Base-by-base conservation (phyloP, 257 asterid genomes). In the Capsicum rhomboideum region DNA sequence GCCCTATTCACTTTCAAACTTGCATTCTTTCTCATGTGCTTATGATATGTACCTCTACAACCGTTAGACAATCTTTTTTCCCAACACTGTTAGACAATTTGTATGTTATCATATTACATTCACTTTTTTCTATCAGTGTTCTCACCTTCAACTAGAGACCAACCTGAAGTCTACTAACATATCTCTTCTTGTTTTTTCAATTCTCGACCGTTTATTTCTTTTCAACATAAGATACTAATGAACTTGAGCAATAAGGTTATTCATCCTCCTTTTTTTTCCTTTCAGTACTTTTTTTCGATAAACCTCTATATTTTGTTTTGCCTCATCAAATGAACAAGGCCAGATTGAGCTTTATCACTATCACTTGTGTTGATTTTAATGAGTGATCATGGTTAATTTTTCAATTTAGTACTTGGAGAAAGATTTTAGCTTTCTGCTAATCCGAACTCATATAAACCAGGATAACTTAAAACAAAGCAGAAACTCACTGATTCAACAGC, bases 401-500 rank as follows among this genome's bases (percentile, higher is more conserved):
- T 68, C 4, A 37, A 17, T 8, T 68, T 34, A 16, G 77, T 68
- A 17, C 8, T 34, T 34, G 0, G 28, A 68, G 50, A 85, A 52
- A 26, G 69, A 63, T 61, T 58, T 16, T 75, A n/a, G 0, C 44
- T 49, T 26, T 75, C 81, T 75, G 58, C 40, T 21, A 21, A 53
- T 58, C 28, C 74, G 59, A 50, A 29, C 20, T 18, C 82, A 79
- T 42, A 78, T 42, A 75, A 80, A 84, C 16, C 49, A 9, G 80
- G 66, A 28, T 18, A 69, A 64, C 67, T 23, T 6, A 61, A 50
- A 50, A 42, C 0, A 54, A 37, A 68, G 53, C 79, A 13, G 13
- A 23, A 37, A 85, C 97, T 89, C 80, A 94, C 99, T 12, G 99
- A 96, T 91, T 96, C 99, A 89, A 94, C 90, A 80, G 93, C 92